Evolutionary conservation across 768 basidiomycete species (phyloP), one percentile per base, ranked within the genome.

Genomic region (Collybiopsis luxurians): DNA sequence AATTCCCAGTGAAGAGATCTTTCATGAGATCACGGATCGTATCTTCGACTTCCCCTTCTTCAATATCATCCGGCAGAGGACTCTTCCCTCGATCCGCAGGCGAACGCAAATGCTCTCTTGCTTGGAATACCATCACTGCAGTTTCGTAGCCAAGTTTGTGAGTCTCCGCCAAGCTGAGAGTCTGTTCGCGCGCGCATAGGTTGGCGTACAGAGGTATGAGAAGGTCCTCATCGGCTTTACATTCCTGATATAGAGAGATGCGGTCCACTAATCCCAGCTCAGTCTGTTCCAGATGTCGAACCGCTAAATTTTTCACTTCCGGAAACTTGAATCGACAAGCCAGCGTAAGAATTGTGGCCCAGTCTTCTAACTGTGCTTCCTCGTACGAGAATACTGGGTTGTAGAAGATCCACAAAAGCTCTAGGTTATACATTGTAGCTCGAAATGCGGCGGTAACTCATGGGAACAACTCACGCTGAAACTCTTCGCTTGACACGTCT

Each of bases 361-460:
- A 80, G 10, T 75, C 73, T 0, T 74, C 68, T 1, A 69, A 63
- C 0, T 75, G 64, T 2, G 75, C 76, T 2, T 75, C 76, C 2
- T 75, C 67, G 43, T 77, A 77, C 6, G 53, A 44, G 1, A 70
- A 44, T 31, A 24, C 28, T 80, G 75, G 71, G 27, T 80, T 78
- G 46, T 80, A 80, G 39, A 80, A 78, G 0, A 81, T 73, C 77
- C 78, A 81, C 2, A 80, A 69, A 53, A 81, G 71, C 1, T 75
- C 31, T 34, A 34, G 6, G 13, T 34, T 5, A 34, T 34, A 34
- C 31, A 34, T 5, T 34, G 13, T 34, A 6, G 13, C 31, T 13
- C 5, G 31, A 34, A 34, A 13, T 13, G 13, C 6, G 6, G 13
- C 31, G 13, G 13, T 5, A 34, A 34, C 31, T 13, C 5, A 34